Evolutionary conservation across 164 flowering plant genomes (phyloP).

Genomic region (Buxus sempervirens): DNA sequence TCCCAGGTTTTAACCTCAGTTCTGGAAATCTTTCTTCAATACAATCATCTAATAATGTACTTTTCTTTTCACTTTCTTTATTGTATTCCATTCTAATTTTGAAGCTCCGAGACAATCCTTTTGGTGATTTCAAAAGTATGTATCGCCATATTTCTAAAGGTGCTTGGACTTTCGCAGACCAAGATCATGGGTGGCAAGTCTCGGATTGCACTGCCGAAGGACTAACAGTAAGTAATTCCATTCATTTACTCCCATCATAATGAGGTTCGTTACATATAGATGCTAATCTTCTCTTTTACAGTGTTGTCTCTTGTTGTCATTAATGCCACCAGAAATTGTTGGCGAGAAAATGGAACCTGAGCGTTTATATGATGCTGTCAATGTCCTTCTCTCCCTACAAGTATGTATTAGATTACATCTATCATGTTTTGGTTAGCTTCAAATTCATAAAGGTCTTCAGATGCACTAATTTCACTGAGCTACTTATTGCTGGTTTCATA

Average conservation of each 20-base stretch:
- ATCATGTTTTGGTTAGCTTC: neutral
- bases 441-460: no score
- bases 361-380: constrained; percentile 42
- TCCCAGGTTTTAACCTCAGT: constrained; percentile 31
- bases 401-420: constrained; percentile 12
- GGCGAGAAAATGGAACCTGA: constrained; percentile 43
- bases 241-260: neutral
- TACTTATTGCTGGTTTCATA: no score
- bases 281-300: constrained; percentile 7
- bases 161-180: constrained; percentile 50
- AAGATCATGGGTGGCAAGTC: constrained; percentile 60
- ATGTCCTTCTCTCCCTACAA: constrained; percentile 43
- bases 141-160: constrained; percentile 51
- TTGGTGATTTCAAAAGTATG: constrained; percentile 40
- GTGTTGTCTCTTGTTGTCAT: constrained; percentile 37
- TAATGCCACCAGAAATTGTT: constrained; percentile 40
- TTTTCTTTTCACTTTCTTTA: neutral
- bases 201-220: constrained; percentile 65
- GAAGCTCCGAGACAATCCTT: constrained; percentile 45
- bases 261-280: neutral
- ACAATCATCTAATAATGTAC: neutral
- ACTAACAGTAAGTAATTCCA: constrained; percentile 30
- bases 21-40: neutral
- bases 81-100: neutral
- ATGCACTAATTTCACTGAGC: no score